phyloP scores from a whole-genome alignment of 129 eudicot genomes.

The Cynara cardunculus region DNA sequence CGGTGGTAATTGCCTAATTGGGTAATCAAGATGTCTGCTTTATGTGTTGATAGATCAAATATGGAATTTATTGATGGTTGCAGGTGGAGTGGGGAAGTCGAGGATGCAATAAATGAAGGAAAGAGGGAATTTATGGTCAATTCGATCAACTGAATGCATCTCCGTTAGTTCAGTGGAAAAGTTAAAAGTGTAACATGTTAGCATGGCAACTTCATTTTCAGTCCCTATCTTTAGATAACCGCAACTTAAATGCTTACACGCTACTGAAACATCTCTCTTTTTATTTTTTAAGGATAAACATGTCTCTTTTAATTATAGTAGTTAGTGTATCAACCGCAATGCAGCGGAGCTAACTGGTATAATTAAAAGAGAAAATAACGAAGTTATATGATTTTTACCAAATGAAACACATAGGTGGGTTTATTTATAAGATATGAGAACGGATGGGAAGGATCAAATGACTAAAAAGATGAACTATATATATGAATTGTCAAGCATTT shows the following conservation, averaged over 20 bases:
- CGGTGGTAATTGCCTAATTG: too few relatives aligned
- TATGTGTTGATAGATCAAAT: not conserved
- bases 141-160: not conserved
- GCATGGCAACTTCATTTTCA: not conserved
- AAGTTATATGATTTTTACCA: too few relatives aligned
- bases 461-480: too few relatives aligned
- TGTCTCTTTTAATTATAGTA: too few relatives aligned
- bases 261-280: not conserved
- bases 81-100: not conserved
- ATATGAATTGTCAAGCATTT: too few relatives aligned
- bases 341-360: too few relatives aligned
- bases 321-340: too few relatives aligned
- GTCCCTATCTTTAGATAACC: not conserved
- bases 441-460: too few relatives aligned
- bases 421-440: too few relatives aligned
- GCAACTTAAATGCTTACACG: not conserved
- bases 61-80: not conserved
- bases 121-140: not conserved
- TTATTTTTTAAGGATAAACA: too few relatives aligned
- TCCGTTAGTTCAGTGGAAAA: not conserved
- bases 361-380: too few relatives aligned
- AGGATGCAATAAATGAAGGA: not conserved
- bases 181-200: not conserved
- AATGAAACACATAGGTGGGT: too few relatives aligned
- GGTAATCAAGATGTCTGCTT: not conserved